A percentile compares a stretch with the other conserved stretches of the same genome.
Conservation (phyloP, 805 yeast genomes). For the Sugiyamaella qingdaonensis region DNA sequence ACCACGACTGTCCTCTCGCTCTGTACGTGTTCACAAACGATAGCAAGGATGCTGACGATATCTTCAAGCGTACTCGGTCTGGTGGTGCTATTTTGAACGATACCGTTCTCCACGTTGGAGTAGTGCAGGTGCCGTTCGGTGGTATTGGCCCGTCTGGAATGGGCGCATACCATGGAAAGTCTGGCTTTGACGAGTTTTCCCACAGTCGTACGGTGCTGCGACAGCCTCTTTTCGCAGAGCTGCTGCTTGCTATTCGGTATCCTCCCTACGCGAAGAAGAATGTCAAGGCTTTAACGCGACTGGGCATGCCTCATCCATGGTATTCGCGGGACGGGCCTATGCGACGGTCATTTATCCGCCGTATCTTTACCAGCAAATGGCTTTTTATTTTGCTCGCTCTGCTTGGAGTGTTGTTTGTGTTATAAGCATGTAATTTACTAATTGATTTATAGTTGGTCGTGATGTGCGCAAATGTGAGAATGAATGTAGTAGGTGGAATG, state of each 20-base stretch:
- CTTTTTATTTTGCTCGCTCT: constrained; percentile 10
- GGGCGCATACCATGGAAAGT: constrained; percentile 77
- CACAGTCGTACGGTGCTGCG: constrained; percentile 65
- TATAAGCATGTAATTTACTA: neutral
- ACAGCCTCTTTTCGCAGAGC: constrained; percentile 64
- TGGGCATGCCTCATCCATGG: constrained; percentile 14
- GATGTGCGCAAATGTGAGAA: too few species aligned
- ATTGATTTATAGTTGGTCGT: too few species aligned
- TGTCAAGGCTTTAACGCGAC: constrained; percentile 15
- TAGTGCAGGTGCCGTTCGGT: constrained; percentile 76
- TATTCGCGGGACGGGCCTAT: constrained; percentile 22
- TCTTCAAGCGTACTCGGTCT: constrained; percentile 55
- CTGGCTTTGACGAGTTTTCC: constrained; percentile 66
- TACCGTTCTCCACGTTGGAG: constrained; percentile 63
- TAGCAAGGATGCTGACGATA: constrained; percentile 44
- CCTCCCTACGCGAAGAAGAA: constrained; percentile 51
- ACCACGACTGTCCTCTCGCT: constrained; percentile 78
- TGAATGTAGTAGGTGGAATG: too few species aligned
- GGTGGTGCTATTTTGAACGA: constrained; percentile 75
- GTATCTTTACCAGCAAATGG: constrained; percentile 17
- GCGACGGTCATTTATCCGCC: constrained; percentile 16
- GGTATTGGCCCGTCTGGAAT: constrained; percentile 83
- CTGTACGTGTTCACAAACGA: constrained; percentile 60
- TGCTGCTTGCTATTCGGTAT: constrained; percentile 54
- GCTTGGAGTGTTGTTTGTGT: constrained; percentile 3